Base-by-base conservation (phyloP, 306 rosid species). In the apple (Malus domestica) region DNA sequence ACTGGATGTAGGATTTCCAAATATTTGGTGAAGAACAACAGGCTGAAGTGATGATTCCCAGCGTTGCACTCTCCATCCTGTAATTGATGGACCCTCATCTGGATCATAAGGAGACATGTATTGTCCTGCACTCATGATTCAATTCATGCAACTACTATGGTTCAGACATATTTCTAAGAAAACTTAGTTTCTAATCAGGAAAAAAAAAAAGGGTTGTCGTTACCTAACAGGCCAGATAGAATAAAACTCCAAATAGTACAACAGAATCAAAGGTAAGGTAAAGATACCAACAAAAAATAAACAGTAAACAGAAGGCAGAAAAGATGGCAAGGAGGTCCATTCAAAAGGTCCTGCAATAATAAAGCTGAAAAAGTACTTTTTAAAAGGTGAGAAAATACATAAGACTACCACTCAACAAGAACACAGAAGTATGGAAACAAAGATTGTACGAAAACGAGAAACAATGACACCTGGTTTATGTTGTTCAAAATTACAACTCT, bases 1-100 rank as follows among this genome's bases (percentile, higher is more conserved):
- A 82, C 91, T 90, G 60, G 97, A 89, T 79, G 96, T 90, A 76
- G 99, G 97, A 69, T 85, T 92, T 59, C 97, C 98, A 89, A 95
- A 95, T 84, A 95, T 95, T 75, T 91, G 99, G 86, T 95, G 99
- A 76, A 95, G 97, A 77, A 92, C 99, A 61, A 95, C 99, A 32
- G 87, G 90, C 76, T 92, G 92, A 78, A 92, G 88, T 61, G 99
- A 92, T 59, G 99, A 95, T 86, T 92, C 98, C 99, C 99, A 95
- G n/a, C 99, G 99, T 80, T 95, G 99, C 80, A 95, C 99, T 83
- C 99, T 92, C 99, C 99, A 95, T 70, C 99, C 99, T 10, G 99
- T 90, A 71, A 95, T 85, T 68, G 99, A 90, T 61, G 99, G 99
- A 49, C 99, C 99, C 83, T 95, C 99, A 78, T 95, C 99, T 12